Evolutionary conservation across 2,329 filamentous ascomycete species (phyloP), one percentile per base, ranked within the genome.

Genomic region (Beauveria bassiana): DNA sequence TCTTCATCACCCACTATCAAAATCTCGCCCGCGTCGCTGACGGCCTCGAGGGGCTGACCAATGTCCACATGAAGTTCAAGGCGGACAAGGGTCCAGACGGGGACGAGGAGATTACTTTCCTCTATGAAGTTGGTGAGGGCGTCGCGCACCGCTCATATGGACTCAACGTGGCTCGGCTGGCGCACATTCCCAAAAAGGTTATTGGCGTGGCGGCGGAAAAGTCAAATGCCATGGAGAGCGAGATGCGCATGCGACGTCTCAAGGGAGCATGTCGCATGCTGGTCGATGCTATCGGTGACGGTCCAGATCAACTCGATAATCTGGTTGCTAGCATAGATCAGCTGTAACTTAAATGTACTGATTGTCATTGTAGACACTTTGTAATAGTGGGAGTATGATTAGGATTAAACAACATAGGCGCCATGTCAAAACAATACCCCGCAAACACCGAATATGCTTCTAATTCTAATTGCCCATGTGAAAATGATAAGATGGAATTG

Each of bases 1-100:
- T 99, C 47, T 99, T 99, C 78, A 96, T 99, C 73, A 99, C 95
- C 3, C 95, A 99, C 76, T 99, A 99, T 73, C 95, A 99, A 76
- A 88, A 87, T 66, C 83, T 99, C 1, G 85, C 86, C 10, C 77
- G 79, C 52, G 81, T 96, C 65, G 88, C 87, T 10, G 82, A 86
- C 28, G 86, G 85, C 1, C 89, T 96, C 62, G 73, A 79, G 7
- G 80, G 81, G 3, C 88, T 97, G 67, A 86, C 82, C 67, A 98
- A 98, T 72, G 90, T 97, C 52, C 95, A 99, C 72, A 98, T 99
- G 93, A 85, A 85, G 57, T 99, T 99, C 74, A 86, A 83, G 3
- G 70, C 69, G 2, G 74, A 74, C 10, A 71, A 66, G 5, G 72
- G 70, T 6, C 66, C 66, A 0, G 77, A 78, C 1, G 83, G 78